Percentiles rank a stretch among this genome's conserved stretches.
Evolutionary conservation across 352 stramenopile species (phyloP).

Genomic region (Phytophthora pseudosyringae): DNA sequence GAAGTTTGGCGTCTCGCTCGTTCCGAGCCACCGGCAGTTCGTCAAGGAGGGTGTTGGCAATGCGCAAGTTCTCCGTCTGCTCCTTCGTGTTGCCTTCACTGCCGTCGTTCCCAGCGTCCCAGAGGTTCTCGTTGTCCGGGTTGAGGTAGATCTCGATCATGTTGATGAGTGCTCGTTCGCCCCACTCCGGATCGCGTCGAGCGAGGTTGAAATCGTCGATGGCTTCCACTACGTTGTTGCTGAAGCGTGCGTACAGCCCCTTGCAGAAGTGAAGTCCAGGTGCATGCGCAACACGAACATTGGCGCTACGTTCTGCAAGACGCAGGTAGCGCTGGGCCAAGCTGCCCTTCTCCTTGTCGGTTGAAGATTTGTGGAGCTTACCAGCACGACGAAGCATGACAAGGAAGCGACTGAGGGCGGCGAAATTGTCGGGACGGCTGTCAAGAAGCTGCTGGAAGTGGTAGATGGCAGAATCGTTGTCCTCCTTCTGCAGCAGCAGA

Average conservation of each 20-base stretch:
- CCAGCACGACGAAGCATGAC: constrained; percentile 86
- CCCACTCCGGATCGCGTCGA: constrained; percentile 89
- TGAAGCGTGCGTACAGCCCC: constrained; percentile 89
- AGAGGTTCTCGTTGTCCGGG: constrained; percentile 93
- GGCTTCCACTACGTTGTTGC: constrained; percentile 91
- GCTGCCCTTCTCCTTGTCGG: constrained; percentile 32
- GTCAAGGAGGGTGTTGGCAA: constrained; percentile 88
- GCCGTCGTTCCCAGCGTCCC: constrained; percentile 61
- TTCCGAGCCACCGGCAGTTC: constrained; percentile 69
- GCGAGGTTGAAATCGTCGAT: constrained; percentile 93
- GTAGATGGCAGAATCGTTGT: constrained; percentile 89
- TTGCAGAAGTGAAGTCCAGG: constrained; percentile 92
- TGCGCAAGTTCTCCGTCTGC: constrained; percentile 86
- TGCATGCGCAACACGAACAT: constrained; percentile 77
- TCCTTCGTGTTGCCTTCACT: constrained; percentile 70
- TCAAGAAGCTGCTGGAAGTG: constrained; percentile 92
- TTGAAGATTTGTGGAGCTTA: constrained; percentile 62
- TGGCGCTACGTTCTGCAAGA: constrained; percentile 71
- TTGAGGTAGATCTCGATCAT: constrained; percentile 96
- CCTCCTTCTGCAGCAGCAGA: constrained; percentile 88
- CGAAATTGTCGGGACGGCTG: constrained; percentile 91
- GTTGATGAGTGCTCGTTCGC: constrained; percentile 85
- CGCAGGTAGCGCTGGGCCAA: constrained; percentile 75
- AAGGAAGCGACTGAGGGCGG: constrained; percentile 89
- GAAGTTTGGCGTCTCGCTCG: constrained; percentile 67